Conservation (phyloP, 169 alveolate genomes). For the Plasmodium blacklocki region DNA sequence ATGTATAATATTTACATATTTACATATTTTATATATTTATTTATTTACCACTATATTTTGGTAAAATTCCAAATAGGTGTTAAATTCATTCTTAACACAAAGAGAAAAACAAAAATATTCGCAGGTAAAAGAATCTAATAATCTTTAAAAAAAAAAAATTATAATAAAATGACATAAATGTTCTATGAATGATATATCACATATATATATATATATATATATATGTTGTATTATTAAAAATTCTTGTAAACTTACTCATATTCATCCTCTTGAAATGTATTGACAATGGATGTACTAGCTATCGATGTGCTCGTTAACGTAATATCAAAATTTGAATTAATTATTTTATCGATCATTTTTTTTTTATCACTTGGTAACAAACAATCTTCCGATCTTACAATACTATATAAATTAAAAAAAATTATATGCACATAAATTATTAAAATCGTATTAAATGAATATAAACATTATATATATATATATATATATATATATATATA, state of each 20-base stretch:
- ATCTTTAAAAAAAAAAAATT: slow-evolving; percentile 8
- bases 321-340: slow-evolving; percentile 47
- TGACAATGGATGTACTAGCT: slow-evolving; percentile 42
- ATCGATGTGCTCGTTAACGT: slow-evolving; percentile 16
- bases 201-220: no score
- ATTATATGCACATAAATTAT: neutral
- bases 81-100: slow-evolving; percentile 19
- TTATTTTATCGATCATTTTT: slow-evolving; percentile 30
- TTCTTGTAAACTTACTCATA: slow-evolving; percentile 9
- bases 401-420: slow-evolving; percentile 9
- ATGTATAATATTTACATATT: neutral
- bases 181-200: neutral
- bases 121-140: slow-evolving; percentile 17
- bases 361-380: slow-evolving; percentile 35
- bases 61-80: slow-evolving; percentile 31
- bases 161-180: neutral
- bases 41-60: slow-evolving; percentile 21
- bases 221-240: neutral
- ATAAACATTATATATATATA: neutral
- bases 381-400: slow-evolving; percentile 40
- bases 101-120: slow-evolving; percentile 12
- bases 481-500: neutral
- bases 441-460: no score
- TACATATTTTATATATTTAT: neutral
- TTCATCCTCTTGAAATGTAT: slow-evolving; percentile 23